Evolutionary conservation across 768 basidiomycete species (phyloP), one percentile per base, ranked within the genome.

Genomic region (Pisolithus sp.): DNA sequence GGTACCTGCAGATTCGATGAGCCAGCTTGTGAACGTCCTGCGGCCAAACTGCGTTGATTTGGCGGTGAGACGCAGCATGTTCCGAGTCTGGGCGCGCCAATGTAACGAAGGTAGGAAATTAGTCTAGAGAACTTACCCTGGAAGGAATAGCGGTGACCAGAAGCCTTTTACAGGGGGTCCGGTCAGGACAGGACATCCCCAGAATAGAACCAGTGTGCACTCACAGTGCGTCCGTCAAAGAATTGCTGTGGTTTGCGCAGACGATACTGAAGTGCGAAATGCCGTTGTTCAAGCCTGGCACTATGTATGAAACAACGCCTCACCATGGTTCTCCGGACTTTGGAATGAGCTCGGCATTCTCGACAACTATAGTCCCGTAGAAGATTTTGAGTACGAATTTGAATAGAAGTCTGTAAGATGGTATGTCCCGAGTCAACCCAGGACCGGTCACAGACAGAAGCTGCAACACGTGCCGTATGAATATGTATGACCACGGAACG

Each of bases 361-460:
- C 89, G 15, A 94, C 77, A 23, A 93, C 87, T 51, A 94, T 91
- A 9, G 85, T 80, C 2, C 89, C 89, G 66, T 94, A 94, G 70
- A 94, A 94, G 55, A 93, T 88, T 64, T 89, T 89, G 61, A 94
- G 81, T 2, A 92, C 89, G 58, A 93, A 85, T 58, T 79, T 79
- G 65, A 89, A 91, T 26, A 90, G 72, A 17, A 82, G 62, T 34
- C 87, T 89, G 48, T 13, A 36, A 21, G 40, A 8, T 45, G 2
- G 15, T 23, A 21, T 24, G 18, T 18, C 24, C 20, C 17, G 2
- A 28, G 21, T 61, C 34, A 55, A 49, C 44, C 52, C 37, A 13
- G 6, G 23, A 18, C 23, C 26, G 30, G 21, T 43, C n/a, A 50
- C 45, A 18, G 23, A 43, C 8, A 46, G 6, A 47, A 48, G 7